Base-by-base conservation (phyloP, 805 yeast genomes). In the Yarrowia osloensis region DNA sequence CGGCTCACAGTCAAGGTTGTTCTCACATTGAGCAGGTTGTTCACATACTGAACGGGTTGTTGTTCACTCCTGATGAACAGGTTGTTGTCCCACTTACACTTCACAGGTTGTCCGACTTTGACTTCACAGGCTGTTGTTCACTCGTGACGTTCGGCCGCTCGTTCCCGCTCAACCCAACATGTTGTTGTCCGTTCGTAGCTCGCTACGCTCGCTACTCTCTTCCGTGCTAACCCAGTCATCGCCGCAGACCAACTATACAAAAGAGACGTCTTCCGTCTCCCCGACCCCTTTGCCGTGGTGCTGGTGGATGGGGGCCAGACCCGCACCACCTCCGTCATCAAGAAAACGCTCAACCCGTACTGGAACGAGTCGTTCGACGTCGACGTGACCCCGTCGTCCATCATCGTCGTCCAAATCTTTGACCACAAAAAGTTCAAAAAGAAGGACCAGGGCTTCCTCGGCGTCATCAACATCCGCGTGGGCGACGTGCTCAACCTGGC, bases 271-370 rank as follows among this genome's bases (percentile, higher is more conserved):
- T 86, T 95, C 71, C 86, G 97, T 67, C 90, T 93, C 70, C 99
- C 99, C 2, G 99, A 95, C 77, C 99, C 99, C 12, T 95, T 95
- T 80, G 97, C 98, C 1, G 98, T 95, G 39, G 81, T 95, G 70
- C 94, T 98, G 13, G 93, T 95, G n/a, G 99, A 95, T 77, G 98
- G 98, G 4, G 87, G 90, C 22, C 99, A 95, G 76, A 95, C 98
- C 1, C 91, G 91, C 75, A 89, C 97, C 21, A 95, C 99, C 1
- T 86, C 91, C 62, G 95, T 97, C 39, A 95, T 96, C 33, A 91
- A 91, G 74, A 92, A 91, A 78, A 95, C 98, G 2, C 81, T 94
- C 72, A 91, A 95, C 74, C 99, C 99, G 12, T 95, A 93, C 79
- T 95, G 99, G 99, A 93, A 95, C 78, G 97, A 95, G 78, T 81